Conservation (phyloP, 2,329 filamentous ascomycete species). For the Aspergillus vadensis region DNA sequence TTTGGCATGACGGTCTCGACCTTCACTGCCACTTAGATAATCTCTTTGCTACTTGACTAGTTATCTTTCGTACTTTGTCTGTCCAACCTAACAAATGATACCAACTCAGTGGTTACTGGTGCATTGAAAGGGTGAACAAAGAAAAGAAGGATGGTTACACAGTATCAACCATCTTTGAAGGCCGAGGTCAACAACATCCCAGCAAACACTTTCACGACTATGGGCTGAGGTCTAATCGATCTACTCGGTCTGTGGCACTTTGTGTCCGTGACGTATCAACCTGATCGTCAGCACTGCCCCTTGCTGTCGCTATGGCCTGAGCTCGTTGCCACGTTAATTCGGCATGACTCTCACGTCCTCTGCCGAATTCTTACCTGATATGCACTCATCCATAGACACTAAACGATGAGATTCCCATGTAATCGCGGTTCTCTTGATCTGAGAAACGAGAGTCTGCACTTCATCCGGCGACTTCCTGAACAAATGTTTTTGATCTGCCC, state of each 20-base stretch:
- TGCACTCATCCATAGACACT: not conserved
- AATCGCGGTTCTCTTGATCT: no score
- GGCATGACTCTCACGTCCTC: not conserved
- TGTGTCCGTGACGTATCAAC: slow-evolving; percentile 4
- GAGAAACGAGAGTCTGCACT: no score
- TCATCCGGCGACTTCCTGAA: no score
- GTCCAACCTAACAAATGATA: not conserved
- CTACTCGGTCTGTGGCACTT: not conserved
- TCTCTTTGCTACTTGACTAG: not conserved
- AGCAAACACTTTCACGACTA: not conserved
- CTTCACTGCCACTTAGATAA: not conserved
- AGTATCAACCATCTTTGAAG: not conserved
- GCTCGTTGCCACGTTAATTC: not conserved
- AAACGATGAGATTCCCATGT: not conserved
- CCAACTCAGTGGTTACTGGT: not conserved
- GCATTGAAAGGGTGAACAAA: not conserved
- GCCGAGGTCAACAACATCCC: not conserved
- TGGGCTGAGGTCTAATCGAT: no score
- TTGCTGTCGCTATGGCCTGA: not conserved
- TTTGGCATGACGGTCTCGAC: not conserved
- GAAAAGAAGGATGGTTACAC: not conserved
- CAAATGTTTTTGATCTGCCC: no score
- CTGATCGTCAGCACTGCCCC: not conserved
- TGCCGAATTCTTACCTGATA: not conserved
- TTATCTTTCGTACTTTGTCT: not conserved